phyloP scores from a whole-genome alignment of 345 rosid genomes.

The Euphorbia peplus region DNA sequence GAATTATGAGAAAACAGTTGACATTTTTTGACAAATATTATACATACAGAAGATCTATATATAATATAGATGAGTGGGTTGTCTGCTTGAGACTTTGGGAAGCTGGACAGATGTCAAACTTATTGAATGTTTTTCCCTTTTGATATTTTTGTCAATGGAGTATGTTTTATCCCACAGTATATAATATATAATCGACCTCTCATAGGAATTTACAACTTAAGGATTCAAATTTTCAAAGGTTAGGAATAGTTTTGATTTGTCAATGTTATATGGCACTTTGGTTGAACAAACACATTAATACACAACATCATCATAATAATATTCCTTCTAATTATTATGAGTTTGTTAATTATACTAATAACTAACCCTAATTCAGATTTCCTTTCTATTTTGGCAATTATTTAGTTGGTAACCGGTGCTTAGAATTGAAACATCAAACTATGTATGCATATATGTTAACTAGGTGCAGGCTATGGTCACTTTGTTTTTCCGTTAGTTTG shows the following conservation, averaged over 20 bases:
- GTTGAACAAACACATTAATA: slow-evolving; percentile 6
- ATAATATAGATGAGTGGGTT: neutral
- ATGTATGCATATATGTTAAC: no score
- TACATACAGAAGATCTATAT: no score
- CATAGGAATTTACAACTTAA: neutral
- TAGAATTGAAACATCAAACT: neutral
- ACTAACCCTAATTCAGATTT: neutral
- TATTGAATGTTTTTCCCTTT: neutral
- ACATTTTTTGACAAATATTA: no score
- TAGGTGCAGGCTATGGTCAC: no score
- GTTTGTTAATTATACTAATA: neutral
- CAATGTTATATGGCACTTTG: neutral
- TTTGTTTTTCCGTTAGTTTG: no score
- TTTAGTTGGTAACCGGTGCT: slow-evolving; percentile 5
- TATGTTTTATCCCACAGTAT: neutral
- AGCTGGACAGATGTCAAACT: slow-evolving; percentile 1
- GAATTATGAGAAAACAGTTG: no score
- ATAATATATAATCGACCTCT: no score
- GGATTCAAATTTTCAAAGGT: slow-evolving; percentile 1
- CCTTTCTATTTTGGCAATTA: neutral
- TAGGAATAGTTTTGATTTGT: neutral
- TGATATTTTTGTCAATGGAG: neutral
- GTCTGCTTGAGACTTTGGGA: slow-evolving; percentile 6
- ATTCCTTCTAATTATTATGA: neutral
- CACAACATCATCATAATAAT: neutral